Base-by-base conservation (phyloP, 2,329 filamentous ascomycete species). In the Claviceps monticola region DNA sequence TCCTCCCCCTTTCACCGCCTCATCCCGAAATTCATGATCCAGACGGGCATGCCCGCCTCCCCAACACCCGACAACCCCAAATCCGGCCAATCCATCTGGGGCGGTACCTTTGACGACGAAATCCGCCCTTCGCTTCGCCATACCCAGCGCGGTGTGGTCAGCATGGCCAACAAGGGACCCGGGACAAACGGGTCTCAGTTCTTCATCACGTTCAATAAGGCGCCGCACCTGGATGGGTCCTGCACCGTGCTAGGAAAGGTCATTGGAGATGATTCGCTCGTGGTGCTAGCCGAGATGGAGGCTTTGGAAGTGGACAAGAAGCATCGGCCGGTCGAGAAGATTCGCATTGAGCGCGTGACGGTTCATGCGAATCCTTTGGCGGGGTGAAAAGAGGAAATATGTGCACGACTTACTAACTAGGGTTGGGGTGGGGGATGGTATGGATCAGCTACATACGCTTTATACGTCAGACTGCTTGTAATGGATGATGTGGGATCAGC, bases 241-340 rank as follows among this genome's bases (percentile, higher is more conserved):
- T 93, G 93, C 63, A 90, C 87, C 0, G 83, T 91, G 2, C 91
- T 94, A 68, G 87, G 86, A 11, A 82, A 83, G 64, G 73, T 91
- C 37, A 73, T 84, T 52, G 82, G 78, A 39, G 82, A 84, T 58
- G 80, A 82, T 45, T 75, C 78, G 52, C 60, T 82, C 47, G 78
- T 73, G 38, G 86, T 84, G 5, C 67, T 93, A 59, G 79, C 82
- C 51, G 82, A 79, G 64, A 75, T 93, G 61, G 87, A 93, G 71
- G 75, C 69, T 21, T 66, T 87, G 19, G 78, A 82, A 56, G 79
- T 90, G 47, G 88, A 93, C 66, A 85, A 82, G 71, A 93, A 91
- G 74, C 82, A 76, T 59, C 71, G 86, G 48, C 86, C 86, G 0
- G 82, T 81, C 67, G 76, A 84, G 62, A 71, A 74, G 53, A 72